Evolutionary conservation across 164 flowering plant species (phyloP).

Genomic region (Sedum album): DNA sequence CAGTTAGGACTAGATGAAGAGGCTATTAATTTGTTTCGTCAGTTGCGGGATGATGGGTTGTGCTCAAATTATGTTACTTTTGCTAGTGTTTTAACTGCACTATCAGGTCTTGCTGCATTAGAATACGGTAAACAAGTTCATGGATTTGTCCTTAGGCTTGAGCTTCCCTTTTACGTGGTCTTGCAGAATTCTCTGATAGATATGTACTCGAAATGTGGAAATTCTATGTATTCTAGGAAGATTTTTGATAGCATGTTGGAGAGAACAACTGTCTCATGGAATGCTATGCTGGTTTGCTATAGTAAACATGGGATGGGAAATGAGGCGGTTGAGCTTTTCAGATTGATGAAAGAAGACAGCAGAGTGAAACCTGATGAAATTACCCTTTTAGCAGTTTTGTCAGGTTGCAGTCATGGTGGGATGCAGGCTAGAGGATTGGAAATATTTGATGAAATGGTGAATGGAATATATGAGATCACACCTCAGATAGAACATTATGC

Average conservation of each 20-base stretch:
- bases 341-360: constrained; percentile 40
- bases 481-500: constrained; percentile 61
- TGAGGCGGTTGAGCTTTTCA: constrained; percentile 42
- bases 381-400: constrained; percentile 55
- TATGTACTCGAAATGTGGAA: constrained; percentile 80
- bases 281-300: constrained; percentile 67
- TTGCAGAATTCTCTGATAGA: constrained; percentile 67
- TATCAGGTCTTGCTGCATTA: constrained; percentile 64
- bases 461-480: constrained; percentile 23
- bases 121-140: constrained; percentile 65
- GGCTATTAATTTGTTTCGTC: constrained; percentile 48
- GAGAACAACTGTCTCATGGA: constrained; percentile 59
- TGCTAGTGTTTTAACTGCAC: constrained; percentile 50
- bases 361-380: constrained; percentile 40
- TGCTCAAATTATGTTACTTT: constrained; percentile 59
- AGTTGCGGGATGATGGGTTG: constrained; percentile 46
- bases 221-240: constrained; percentile 43
- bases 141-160: constrained; percentile 35
- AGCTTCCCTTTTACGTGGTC: constrained; percentile 34
- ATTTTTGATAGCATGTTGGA: constrained; percentile 52
- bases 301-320: constrained; percentile 61
- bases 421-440: constrained; percentile 49
- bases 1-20: constrained; percentile 57
- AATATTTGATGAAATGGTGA: constrained; percentile 41
- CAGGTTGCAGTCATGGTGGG: constrained; percentile 71